Evolutionary conservation across 2,329 filamentous ascomycete species (phyloP), one percentile per base, ranked within the genome.

Genomic region (Cladobotryum protrusum): DNA sequence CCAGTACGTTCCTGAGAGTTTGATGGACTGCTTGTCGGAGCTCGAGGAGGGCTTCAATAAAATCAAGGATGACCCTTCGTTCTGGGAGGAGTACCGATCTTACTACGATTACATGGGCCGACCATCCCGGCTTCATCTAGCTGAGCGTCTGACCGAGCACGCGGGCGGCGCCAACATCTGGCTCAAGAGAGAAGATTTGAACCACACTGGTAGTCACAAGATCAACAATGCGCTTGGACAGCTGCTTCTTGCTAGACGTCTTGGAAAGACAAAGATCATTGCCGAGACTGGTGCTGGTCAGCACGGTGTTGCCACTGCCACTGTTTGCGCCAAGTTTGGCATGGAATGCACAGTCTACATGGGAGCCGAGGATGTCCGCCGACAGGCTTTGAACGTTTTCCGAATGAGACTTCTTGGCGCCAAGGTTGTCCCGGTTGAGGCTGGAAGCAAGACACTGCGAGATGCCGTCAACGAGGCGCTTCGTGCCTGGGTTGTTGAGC

Each of bases 271-370:
- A 5, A 87, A 90, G 67, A 97, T 99, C 61, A 99, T 99, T 60
- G 93, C 93, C 44, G 93, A 99, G 73, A 99, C 93, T 14, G 93
- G 93, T 58, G 93, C 93, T 48, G 93, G 93, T 15, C 93, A 99
- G 72, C 93, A 99, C 70, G 93, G 93, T 74, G 93, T 99, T 35
- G 93, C 93, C 3, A 97, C 93, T 29, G 93, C 93, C 1, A 99
- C 93, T 0, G 90, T 97, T 19, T 97, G 93, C 63, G 93, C 93
- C 64, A 96, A 96, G 72, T 97, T 99, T 63, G 90, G 89, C 64
- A 92, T 99, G 91, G 86, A 92, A 67, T 99, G 93, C 67, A 95
- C 90, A 29, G 87, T 99, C 49, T 99, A 91, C 72, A 99, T 99
- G 93, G 93, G 93, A 61, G 90, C 91, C 43, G 93, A 99, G 72